phyloP scores from a whole-genome alignment of 768 basidiomycete species.

The Tricholoma terreum region DNA sequence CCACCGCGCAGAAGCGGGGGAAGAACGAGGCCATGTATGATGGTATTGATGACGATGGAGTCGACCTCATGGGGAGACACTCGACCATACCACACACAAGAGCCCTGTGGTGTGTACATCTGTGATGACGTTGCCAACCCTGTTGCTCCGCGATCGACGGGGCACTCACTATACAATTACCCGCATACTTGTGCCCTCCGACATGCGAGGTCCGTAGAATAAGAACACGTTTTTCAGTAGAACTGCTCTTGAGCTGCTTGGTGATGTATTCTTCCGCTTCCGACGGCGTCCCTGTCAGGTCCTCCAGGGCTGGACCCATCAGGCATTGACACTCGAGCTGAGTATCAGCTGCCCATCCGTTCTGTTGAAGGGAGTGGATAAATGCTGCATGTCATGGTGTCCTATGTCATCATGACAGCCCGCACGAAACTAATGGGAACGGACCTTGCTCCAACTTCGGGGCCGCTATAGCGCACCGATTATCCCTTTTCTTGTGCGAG shows the following conservation, averaged over 20 bases:
- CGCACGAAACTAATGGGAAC: slow-evolving; percentile 15
- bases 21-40: slow-evolving; percentile 80
- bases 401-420: slow-evolving; percentile 4
- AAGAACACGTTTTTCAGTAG: slow-evolving; percentile 63
- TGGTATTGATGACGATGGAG: slow-evolving; percentile 82
- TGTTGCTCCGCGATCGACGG: slow-evolving; percentile 1
- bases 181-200: slow-evolving; percentile 91
- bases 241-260: slow-evolving; percentile 50
- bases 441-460: slow-evolving; percentile 76
- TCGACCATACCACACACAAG: slow-evolving; percentile 91
- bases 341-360: slow-evolving; percentile 75
- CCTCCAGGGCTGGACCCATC: slow-evolving; percentile 58
- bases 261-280: slow-evolving; percentile 56
- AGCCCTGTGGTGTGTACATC: slow-evolving; percentile 86
- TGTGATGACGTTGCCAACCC: slow-evolving; percentile 25
- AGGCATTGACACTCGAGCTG: slow-evolving; percentile 60
- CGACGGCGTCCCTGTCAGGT: slow-evolving; percentile 45
- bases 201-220: slow-evolving; percentile 87
- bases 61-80: slow-evolving; percentile 89
- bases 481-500: slow-evolving; percentile 91
- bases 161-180: slow-evolving; percentile 79
- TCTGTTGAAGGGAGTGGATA: slow-evolving; percentile 54
- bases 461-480: slow-evolving; percentile 85
- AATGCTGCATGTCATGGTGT: slow-evolving; percentile 44
- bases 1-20: slow-evolving; percentile 86